Percentiles rank a stretch among this genome's conserved stretches.
Evolutionary conservation across 108 stramenopile genomes (phyloP).

Genomic region (Pseudonitzschia delicatissima): DNA sequence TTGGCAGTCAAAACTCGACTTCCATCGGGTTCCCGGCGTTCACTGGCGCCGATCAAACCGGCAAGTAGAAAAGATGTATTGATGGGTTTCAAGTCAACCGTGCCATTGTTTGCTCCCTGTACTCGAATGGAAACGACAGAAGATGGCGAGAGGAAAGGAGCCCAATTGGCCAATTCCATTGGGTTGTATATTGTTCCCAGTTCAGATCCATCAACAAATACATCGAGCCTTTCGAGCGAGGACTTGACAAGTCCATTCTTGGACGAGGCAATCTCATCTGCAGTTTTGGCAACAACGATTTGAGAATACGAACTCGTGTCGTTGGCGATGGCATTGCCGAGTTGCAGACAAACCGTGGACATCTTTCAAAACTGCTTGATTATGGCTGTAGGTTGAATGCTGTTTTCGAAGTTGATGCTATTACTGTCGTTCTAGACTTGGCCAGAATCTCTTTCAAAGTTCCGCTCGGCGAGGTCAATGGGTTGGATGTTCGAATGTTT

Average conservation of each 20-base stretch:
- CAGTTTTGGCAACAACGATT: constrained; percentile 12
- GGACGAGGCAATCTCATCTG: constrained; percentile 17
- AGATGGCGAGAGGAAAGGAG: constrained; percentile 15
- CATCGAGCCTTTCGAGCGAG: constrained; percentile 27
- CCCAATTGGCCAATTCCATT: constrained; percentile 45
- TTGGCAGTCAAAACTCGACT: constrained; percentile 48
- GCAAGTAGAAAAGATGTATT: constrained; percentile 67
- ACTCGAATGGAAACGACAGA: constrained; percentile 32
- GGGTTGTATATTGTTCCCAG: constrained; percentile 38
- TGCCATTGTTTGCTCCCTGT: constrained; percentile 13
- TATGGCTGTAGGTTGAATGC: too few species aligned
- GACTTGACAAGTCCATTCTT: constrained; percentile 5
- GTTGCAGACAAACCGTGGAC: constrained; percentile 19
- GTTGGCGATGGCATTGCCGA: constrained; percentile 19
- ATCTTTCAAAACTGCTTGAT: too few species aligned
- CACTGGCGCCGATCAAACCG: constrained; percentile 55
- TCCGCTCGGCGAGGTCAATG: too few species aligned
- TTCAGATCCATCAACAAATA: constrained; percentile 29
- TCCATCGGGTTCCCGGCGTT: constrained; percentile 43
- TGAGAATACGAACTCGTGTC: constrained; percentile 21
- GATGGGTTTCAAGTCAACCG: constrained; percentile 30
- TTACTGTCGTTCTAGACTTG: too few species aligned
- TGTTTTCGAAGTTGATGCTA: too few species aligned
- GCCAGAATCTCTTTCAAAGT: too few species aligned
- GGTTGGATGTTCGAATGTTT: too few species aligned